These are phyloP conservation scores for Microcyclospora tardicrescens DNA, from an alignment of 2,329 filamentous ascomycete species.

Conservation along the genomic window DNA sequence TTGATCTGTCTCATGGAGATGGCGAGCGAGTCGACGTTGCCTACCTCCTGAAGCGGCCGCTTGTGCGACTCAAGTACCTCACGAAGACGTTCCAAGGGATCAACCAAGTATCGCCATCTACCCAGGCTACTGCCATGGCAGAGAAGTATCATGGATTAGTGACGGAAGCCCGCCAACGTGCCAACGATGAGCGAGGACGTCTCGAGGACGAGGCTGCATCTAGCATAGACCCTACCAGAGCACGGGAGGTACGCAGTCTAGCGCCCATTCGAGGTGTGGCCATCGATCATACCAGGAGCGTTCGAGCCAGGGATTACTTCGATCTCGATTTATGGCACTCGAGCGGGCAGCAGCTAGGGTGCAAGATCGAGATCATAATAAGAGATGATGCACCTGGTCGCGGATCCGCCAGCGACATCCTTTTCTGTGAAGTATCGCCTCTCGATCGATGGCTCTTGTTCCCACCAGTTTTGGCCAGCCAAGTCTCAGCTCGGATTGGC, in stretches of 20 bases:
- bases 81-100: constrained; percentile 66
- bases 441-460: constrained; percentile 75
- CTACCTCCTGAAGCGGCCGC: constrained; percentile 75
- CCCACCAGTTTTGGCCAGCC: constrained; percentile 62
- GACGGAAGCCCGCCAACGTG: constrained; percentile 58
- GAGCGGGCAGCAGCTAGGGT: constrained; percentile 78
- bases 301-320: constrained; percentile 82
- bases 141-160: constrained; percentile 59
- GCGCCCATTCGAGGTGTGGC: constrained; percentile 54
- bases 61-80: constrained; percentile 79
- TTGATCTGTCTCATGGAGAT: constrained; percentile 47
- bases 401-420: constrained; percentile 63
- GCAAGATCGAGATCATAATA: constrained; percentile 74
- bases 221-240: constrained; percentile 67
- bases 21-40: constrained; percentile 91
- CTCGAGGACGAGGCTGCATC: constrained; percentile 77
- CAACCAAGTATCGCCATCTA: constrained; percentile 41
- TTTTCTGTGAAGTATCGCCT: constrained; percentile 80
- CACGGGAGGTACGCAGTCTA: constrained; percentile 66
- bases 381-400: constrained; percentile 63
- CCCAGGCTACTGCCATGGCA: constrained; percentile 46
- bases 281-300: constrained; percentile 67
- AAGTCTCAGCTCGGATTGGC: constrained; percentile 68
- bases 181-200: constrained; percentile 59
- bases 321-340: constrained; percentile 75